Evolutionary conservation across 306 rosid species (phyloP).

Genomic region (Quercus parvula): DNA sequence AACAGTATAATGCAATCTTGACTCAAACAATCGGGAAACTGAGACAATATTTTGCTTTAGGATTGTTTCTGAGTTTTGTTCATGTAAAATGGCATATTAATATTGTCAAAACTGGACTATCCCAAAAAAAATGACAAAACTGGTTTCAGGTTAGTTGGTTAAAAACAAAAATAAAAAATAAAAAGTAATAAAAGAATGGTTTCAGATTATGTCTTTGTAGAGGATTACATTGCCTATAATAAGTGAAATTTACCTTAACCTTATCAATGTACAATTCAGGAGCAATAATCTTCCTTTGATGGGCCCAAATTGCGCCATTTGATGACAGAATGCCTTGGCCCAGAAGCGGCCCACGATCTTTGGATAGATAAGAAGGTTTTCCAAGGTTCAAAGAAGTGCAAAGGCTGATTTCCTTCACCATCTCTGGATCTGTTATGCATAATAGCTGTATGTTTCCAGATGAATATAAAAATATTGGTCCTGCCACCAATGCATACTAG

Average conservation of each 20-base stretch:
- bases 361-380: slow-evolving; percentile 25
- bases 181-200: too few relatives aligned
- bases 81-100: too few relatives aligned
- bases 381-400: slow-evolving; percentile 31
- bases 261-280: slow-evolving; percentile 36
- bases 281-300: slow-evolving; percentile 38
- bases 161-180: too few relatives aligned
- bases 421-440: slow-evolving; percentile 27
- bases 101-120: too few relatives aligned
- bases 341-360: slow-evolving; percentile 31
- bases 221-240: neutral
- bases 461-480: slow-evolving; percentile 28
- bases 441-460: slow-evolving; percentile 29
- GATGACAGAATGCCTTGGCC: slow-evolving; percentile 38
- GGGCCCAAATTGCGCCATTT: slow-evolving; percentile 39
- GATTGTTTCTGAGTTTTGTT: too few relatives aligned
- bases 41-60: too few relatives aligned
- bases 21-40: too few relatives aligned
- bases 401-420: slow-evolving; percentile 36
- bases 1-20: too few relatives aligned
- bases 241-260: slow-evolving; percentile 25
- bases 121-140: too few relatives aligned
- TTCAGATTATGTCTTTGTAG: too few relatives aligned
- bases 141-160: too few relatives aligned
- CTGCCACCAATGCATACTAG: slow-evolving; percentile 7